phyloP scores from a whole-genome alignment of 805 yeast species.

The Pichia insulana region DNA sequence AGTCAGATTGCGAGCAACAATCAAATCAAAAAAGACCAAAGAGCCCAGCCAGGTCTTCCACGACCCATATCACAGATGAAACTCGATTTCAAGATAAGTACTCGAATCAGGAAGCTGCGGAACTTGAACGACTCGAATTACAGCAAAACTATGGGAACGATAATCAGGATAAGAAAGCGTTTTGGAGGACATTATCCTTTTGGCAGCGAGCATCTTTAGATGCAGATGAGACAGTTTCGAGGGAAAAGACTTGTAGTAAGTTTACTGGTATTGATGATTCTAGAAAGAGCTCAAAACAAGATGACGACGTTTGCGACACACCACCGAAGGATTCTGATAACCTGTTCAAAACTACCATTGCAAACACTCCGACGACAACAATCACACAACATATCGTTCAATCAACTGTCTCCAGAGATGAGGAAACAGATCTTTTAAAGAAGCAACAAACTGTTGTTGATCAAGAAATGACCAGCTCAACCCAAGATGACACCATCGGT shows the following conservation, averaged over 20 bases:
- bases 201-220: constrained; percentile 6
- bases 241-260: neutral
- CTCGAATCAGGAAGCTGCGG: too few species aligned
- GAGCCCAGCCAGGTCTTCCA: too few species aligned
- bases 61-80: too few species aligned
- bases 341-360: too few species aligned
- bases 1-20: too few species aligned
- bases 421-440: neutral
- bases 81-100: too few species aligned
- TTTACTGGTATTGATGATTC: neutral
- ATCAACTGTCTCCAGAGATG: neutral
- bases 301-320: too few species aligned
- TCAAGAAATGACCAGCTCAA: neutral
- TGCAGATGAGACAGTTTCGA: neutral
- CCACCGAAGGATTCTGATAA: too few species aligned
- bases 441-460: neutral
- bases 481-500: too few species aligned
- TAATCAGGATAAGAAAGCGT: neutral
- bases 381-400: neutral
- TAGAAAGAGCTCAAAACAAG: neutral
- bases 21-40: too few species aligned
- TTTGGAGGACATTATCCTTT: constrained; percentile 4
- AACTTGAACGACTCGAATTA: too few species aligned
- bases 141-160: neutral
- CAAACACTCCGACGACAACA: too few species aligned